Base-by-base conservation (phyloP, 768 basidiomycete species). In the Pulveroboletus sp. region DNA sequence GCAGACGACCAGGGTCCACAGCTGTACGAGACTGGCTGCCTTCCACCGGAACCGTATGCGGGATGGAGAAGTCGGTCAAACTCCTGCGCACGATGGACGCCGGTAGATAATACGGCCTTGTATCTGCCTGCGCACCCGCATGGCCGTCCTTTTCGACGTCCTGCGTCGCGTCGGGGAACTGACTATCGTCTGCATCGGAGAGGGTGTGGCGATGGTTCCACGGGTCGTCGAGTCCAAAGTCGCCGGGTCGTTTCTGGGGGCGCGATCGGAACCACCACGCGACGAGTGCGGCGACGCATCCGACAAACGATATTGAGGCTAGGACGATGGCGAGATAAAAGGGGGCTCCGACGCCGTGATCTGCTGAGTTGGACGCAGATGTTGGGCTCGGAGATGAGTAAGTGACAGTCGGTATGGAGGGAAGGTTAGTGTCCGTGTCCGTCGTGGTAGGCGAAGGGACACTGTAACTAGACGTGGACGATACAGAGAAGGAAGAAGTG, bases 261-360 rank as follows among this genome's bases (percentile, higher is more conserved):
- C 73, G 70, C 8, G 73, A 56, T 31, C 79, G 73, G 49, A 82
- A 60, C 51, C 68, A 71, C 74, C 75, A 80, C 1, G 77, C 74
- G 27, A 78, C 58, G n/a, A 81, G 54, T 32, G 77, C 73, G 14
- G 74, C 61, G 29, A 80, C 36, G 44, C 72, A 69, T 6, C 76
- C 75, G 42, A 79, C 53, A 29, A 73, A 68, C 16, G 72, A 69
- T 50, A 83, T 70, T 0, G 65, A 63, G 27, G 76, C 80, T 4
- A 82, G 65, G n/a, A 71, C 68, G 44, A 82, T 71, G 22, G 70
- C 77, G 5, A 79, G 57, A 54, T 81, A 81, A 57, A 79, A 73
- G 31, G 76, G 72, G 2, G 76, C 63, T 3, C 64, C 64, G 10
- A 59, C 51, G 6, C 61, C 61, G 13, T 58, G 61, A 34, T 53